Evolutionary conservation across 2,329 filamentous ascomycete species (phyloP).

Genomic region (Botrytis tulipae): DNA sequence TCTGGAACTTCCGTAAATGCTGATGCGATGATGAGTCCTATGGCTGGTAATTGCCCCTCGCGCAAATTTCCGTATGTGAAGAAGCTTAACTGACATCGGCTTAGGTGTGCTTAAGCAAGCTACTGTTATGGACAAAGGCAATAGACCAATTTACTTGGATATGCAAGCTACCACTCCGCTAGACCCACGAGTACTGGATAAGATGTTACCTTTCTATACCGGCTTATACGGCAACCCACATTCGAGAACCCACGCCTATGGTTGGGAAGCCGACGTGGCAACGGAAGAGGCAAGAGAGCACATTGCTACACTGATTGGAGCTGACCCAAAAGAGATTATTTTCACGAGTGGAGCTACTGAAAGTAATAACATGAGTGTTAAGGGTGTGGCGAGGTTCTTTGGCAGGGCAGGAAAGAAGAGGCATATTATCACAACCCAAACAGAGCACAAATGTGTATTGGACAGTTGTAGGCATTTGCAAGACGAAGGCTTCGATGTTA

Average conservation of each 20-base stretch:
- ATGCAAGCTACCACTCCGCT: constrained; percentile 97
- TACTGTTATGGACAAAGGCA: constrained; percentile 87
- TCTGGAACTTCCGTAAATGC: constrained; percentile 33
- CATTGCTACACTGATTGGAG: constrained; percentile 83
- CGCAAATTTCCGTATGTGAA: constrained; percentile 21
- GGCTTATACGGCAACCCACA: constrained; percentile 96
- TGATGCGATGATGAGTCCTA: constrained; percentile 74
- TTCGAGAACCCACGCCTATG: constrained; percentile 95
- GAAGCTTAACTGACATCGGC: constrained; percentile 29
- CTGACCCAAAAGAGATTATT: constrained; percentile 96
- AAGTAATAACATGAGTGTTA: constrained; percentile 99
- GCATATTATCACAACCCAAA: constrained; percentile 96
- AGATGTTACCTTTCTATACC: constrained; percentile 93
- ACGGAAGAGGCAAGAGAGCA: constrained; percentile 83
- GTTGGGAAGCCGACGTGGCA: constrained; percentile 96
- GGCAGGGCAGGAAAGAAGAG: constrained; percentile 93
- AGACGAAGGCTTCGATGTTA: constrained; percentile 93
- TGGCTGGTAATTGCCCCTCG: constrained; percentile 53
- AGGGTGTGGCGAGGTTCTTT: constrained; percentile 95
- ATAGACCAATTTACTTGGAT: constrained; percentile 93
- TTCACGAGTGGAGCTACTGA: constrained; percentile 98
- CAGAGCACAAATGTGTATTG: constrained; percentile 97
- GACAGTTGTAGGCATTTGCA: constrained; percentile 96
- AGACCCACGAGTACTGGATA: constrained; percentile 90
- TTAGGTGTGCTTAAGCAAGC: constrained; percentile 82